A percentile compares a stretch with the other conserved stretches of the same genome.
phyloP scores from a whole-genome alignment of 139 green algal species.

The Mesostigma viride region DNA sequence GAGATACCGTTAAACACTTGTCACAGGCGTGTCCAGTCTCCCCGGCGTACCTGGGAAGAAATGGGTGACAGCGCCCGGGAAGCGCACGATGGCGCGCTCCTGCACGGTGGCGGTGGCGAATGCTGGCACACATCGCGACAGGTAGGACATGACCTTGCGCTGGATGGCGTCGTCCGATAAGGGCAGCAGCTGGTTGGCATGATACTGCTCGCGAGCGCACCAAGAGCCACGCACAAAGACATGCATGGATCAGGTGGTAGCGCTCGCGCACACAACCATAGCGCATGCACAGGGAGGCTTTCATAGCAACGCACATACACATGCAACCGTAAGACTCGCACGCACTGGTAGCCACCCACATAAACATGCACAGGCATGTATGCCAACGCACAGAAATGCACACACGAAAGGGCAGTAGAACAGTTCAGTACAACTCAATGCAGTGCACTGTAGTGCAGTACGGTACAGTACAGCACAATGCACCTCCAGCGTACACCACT shows the following conservation, averaged over 20 bases:
- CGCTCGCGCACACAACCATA: background rate
- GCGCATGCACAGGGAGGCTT: background rate
- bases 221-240: background rate
- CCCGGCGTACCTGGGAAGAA: constrained; percentile 22
- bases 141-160: constrained; percentile 15
- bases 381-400: too few relatives aligned
- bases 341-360: too few relatives aligned
- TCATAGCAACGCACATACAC: too few relatives aligned
- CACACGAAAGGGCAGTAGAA: too few relatives aligned
- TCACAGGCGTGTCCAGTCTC: background rate
- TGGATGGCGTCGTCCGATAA: constrained; percentile 29
- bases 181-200: constrained; percentile 25
- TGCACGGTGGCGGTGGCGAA: constrained; percentile 13
- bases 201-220: constrained; percentile 12
- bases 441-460: too few relatives aligned
- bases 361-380: too few relatives aligned
- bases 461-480: too few relatives aligned
- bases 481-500: too few relatives aligned
- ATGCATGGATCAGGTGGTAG: background rate
- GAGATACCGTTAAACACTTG: too few relatives aligned
- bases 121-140: constrained; percentile 18
- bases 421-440: too few relatives aligned
- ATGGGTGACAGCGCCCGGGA: constrained; percentile 21
- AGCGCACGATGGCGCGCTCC: constrained; percentile 22
- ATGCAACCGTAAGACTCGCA: too few relatives aligned